These are phyloP conservation scores for Thalassiosira livingstoniorum DNA, from an alignment of 352 stramenopile species.

Conservation along the genomic window DNA sequence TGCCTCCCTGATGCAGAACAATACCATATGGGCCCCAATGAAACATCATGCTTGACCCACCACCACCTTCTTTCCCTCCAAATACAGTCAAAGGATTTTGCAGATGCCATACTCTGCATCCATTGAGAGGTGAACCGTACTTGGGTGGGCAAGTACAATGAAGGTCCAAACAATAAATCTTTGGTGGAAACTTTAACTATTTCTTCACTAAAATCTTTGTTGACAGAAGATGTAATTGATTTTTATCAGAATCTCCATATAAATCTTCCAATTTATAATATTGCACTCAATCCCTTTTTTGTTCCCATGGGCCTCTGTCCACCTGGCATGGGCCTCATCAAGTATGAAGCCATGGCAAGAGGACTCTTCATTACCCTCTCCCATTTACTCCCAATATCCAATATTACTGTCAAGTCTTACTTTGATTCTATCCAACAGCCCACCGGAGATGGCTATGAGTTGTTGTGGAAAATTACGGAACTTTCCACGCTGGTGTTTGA, in stretches of 20 bases:
- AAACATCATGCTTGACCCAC: no score
- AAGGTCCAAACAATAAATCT: not conserved
- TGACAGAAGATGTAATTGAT: not conserved
- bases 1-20: no score
- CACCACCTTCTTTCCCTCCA: no score
- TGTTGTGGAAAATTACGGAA: not conserved
- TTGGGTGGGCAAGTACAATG: not conserved
- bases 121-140: no score
- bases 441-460: not conserved
- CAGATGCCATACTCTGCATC: no score
- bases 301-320: not conserved
- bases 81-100: no score
- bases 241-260: not conserved
- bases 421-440: not conserved
- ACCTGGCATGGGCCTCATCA: not conserved
- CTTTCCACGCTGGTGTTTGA: not conserved
- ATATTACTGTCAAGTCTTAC: not conserved
- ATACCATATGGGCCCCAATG: no score
- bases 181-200: not conserved
- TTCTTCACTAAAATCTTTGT: not conserved
- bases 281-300: slow-evolving; percentile 2
- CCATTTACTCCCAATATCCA: not conserved
- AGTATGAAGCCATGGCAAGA: not conserved
- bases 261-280: not conserved
- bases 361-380: not conserved